phyloP scores from a whole-genome alignment of 805 yeast species.

The Myxozyma vanderwaltii region DNA sequence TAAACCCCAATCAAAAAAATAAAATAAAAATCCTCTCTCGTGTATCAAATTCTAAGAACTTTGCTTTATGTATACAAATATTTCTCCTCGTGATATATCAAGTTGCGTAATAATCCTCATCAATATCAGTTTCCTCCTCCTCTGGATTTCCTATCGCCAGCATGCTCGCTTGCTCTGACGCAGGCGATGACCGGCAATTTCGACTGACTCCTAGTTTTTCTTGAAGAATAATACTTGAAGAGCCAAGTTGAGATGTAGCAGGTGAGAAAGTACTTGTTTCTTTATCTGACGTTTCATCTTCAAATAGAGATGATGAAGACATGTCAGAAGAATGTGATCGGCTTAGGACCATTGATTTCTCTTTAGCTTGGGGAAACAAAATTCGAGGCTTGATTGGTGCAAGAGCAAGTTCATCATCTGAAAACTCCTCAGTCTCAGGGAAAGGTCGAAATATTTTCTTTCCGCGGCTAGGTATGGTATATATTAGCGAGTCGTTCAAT shows the following conservation, averaged over 20 bases:
- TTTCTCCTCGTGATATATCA: background rate
- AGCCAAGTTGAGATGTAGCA: constrained; percentile 10
- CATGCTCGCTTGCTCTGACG: background rate
- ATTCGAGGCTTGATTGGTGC: constrained; percentile 27
- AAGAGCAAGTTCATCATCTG: constrained; percentile 23
- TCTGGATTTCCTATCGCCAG: constrained; percentile 6
- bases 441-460: constrained; percentile 29
- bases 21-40: background rate
- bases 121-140: constrained; percentile 31
- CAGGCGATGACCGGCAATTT: background rate
- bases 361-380: constrained; percentile 16
- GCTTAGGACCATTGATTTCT: background rate
- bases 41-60: background rate
- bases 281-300: background rate
- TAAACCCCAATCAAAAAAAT: background rate
- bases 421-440: constrained; percentile 8
- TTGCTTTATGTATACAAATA: background rate
- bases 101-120: constrained; percentile 15
- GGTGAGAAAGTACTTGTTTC: background rate
- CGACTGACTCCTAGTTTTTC: constrained; percentile 14
- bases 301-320: background rate
- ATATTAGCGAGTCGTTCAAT: background rate
- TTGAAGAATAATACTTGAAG: constrained; percentile 13
- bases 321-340: background rate
- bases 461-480: constrained; percentile 15